These are phyloP conservation scores for Sisymbrium irio DNA, from an alignment of 345 rosid species.

Conservation along the genomic window DNA sequence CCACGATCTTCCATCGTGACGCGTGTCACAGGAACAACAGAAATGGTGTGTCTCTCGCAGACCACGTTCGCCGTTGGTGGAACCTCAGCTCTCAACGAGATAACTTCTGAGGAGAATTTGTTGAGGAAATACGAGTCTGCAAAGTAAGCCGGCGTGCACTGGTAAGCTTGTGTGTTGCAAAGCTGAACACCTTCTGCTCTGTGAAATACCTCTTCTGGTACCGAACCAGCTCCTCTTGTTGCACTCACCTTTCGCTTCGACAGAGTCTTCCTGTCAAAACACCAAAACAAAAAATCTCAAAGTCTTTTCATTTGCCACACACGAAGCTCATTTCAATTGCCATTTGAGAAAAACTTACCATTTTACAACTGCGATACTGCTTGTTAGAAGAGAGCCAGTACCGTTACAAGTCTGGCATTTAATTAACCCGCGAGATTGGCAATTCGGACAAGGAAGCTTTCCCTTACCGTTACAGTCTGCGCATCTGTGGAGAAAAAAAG, in stretches of 20 bases:
- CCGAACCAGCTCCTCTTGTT: slow-evolving; percentile 90
- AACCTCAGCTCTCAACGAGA: slow-evolving; percentile 66
- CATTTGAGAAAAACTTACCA: slow-evolving; percentile 47
- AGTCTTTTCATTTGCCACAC: not conserved
- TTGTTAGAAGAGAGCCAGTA: slow-evolving; percentile 69
- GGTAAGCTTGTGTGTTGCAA: slow-evolving; percentile 92
- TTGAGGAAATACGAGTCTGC: slow-evolving; percentile 92
- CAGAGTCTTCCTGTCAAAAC: slow-evolving; percentile 64
- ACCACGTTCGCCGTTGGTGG: slow-evolving; percentile 75
- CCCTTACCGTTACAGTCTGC: slow-evolving; percentile 72
- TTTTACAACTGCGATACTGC: slow-evolving; percentile 56
- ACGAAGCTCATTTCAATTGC: not conserved
- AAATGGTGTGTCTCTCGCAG: slow-evolving; percentile 83
- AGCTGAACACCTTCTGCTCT: slow-evolving; percentile 89
- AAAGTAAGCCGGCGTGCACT: slow-evolving; percentile 85
- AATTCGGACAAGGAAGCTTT: slow-evolving; percentile 69
- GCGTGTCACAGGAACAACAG: slow-evolving; percentile 89
- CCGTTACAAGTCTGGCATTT: slow-evolving; percentile 65
- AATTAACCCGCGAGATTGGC: slow-evolving; percentile 82
- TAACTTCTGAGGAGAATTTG: slow-evolving; percentile 84
- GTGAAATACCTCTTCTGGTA: slow-evolving; percentile 89
- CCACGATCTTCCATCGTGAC: slow-evolving; percentile 78
- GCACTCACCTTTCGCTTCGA: slow-evolving; percentile 82
- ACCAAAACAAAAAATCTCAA: not conserved
- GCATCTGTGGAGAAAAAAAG: slow-evolving; percentile 52